phyloP scores from a whole-genome alignment of 2,329 filamentous ascomycete species.

The Diaporthe helianthi region DNA sequence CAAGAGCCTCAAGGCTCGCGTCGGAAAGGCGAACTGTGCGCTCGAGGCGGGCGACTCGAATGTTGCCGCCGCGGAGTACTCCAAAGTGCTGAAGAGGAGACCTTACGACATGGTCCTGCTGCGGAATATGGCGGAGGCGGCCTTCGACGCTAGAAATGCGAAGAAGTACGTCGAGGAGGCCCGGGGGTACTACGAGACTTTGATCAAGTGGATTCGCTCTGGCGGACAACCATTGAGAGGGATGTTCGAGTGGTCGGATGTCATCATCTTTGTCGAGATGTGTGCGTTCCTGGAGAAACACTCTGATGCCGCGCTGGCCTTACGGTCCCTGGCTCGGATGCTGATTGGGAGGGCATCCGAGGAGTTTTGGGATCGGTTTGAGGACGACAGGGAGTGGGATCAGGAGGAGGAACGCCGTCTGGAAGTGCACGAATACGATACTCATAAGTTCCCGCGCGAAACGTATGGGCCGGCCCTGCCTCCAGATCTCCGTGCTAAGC shows the following conservation, averaged over 20 bases:
- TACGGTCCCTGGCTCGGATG: constrained; percentile 81
- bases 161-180: constrained; percentile 51
- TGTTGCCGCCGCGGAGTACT: constrained; percentile 64
- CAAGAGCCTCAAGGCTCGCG: constrained; percentile 62
- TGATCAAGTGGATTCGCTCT: constrained; percentile 52
- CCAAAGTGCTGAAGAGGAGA: constrained; percentile 57
- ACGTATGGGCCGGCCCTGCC: constrained; percentile 79
- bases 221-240: constrained; percentile 44
- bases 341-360: constrained; percentile 79
- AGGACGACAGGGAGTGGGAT: constrained; percentile 93
- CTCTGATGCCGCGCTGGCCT: constrained; percentile 68
- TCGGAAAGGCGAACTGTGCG: constrained; percentile 65
- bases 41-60: constrained; percentile 62
- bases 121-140: constrained; percentile 63
- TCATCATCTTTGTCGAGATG: constrained; percentile 85
- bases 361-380: constrained; percentile 75
- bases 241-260: constrained; percentile 75
- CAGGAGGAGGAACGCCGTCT: constrained; percentile 71
- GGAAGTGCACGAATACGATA: constrained; percentile 66
- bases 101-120: constrained; percentile 63
- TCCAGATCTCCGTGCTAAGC: constrained; percentile 80
- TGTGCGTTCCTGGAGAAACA: constrained; percentile 71
- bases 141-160: constrained; percentile 57
- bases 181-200: constrained; percentile 56
- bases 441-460: constrained; percentile 57